Evolutionary conservation across 306 rosid genomes (phyloP), one percentile per base, ranked within the genome.

Genomic region (Citrullus mucosospermus): DNA sequence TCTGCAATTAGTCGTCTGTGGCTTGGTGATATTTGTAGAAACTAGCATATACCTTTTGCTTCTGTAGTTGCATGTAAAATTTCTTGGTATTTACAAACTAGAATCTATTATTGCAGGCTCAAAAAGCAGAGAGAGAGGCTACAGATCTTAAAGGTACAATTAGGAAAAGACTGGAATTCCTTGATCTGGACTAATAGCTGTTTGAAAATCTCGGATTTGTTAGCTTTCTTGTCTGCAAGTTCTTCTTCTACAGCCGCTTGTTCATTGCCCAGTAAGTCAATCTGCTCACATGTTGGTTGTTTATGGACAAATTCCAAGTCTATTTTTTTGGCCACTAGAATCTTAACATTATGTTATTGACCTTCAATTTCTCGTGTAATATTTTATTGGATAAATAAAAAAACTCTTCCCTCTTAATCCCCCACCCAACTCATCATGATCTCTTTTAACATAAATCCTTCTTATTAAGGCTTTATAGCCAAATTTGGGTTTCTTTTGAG

Each of bases 101-200:
- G 41, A 25, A 67, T 78, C 70, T 84, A 71, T 76, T 77, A 53
- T 54, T 62, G 80, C 83, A 93, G 96, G 98, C 94, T 67, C 98
- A 91, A 87, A 93, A 91, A 82, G 93, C 90, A 74, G 98, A 93
- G 81, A 87, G 96, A 82, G 98, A 91, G 69, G 91, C 96, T 43
- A 76, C 89, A 78, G 98, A 93, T 81, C 96, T 93, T 75, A 93
- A 93, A 93, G 96, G 98, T 38, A 88, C 94, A 38, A 93, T 91
- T 90, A 88, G 96, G 81, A 93, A 93, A 86, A 91, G 96, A 86
- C 87, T 93, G 91, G 98, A 93, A 80, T 93, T 93, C 83, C 98
- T 93, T 50, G 98, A 93, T 84, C 65, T 93, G 88, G 98, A 93
- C 57, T 91, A 77, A 80, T 59, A 16, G 44, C 28, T 51, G 77